phyloP scores from a whole-genome alignment of 176 grass and related monocot genomes.

The Rhynchospora breviuscula region DNA sequence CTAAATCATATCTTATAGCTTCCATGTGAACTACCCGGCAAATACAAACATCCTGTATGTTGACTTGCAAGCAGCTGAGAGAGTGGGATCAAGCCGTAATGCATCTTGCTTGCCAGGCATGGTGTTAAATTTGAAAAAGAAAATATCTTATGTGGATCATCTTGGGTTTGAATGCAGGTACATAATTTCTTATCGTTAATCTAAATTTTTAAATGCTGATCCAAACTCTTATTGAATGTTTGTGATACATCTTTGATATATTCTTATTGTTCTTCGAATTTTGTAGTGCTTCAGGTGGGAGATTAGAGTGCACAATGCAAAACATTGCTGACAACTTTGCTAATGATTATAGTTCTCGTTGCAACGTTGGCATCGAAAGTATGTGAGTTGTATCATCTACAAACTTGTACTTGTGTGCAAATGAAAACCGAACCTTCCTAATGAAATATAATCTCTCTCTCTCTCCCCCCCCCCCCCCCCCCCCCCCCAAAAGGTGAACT shows the following conservation, averaged over 20 bases:
- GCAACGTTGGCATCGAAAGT: slow-evolving; percentile 80
- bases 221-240: background rate
- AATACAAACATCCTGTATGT: slow-evolving; percentile 99
- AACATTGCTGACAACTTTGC: slow-evolving; percentile 87
- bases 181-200: slow-evolving; percentile 33
- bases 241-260: background rate
- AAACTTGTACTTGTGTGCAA: slow-evolving; percentile 9
- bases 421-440: background rate
- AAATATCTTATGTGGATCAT: slow-evolving; percentile 78
- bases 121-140: slow-evolving; percentile 90
- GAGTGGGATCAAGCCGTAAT: slow-evolving; percentile 74
- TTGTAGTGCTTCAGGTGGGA: slow-evolving; percentile 63
- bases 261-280: background rate
- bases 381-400: slow-evolving; percentile 36
- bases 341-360: slow-evolving; percentile 60
- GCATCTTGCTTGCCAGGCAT: slow-evolving; percentile 80
- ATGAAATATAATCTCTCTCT: background rate
- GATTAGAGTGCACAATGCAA: slow-evolving; percentile 98
- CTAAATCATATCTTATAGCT: slow-evolving; percentile 50
- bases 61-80: slow-evolving; percentile 69
- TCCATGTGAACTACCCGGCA: slow-evolving; percentile 83
- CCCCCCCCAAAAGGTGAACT: slow-evolving; percentile 44
- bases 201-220: slow-evolving; percentile 10
- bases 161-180: slow-evolving; percentile 93
- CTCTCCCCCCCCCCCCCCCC: background rate